Base-by-base conservation (phyloP, 305 asterid species). In the Fraxinus nigra region DNA sequence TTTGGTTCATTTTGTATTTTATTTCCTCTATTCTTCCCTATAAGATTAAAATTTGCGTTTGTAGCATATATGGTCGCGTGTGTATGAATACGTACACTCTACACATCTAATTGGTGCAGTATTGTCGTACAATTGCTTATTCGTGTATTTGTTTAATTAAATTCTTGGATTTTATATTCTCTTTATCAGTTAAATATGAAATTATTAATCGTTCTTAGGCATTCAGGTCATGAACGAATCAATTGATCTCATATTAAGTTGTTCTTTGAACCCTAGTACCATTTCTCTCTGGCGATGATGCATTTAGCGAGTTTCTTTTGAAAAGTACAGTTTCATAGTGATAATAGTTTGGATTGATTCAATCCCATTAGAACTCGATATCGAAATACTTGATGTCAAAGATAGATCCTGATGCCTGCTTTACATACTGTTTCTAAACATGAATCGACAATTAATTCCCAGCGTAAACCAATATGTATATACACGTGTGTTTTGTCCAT, bases 221-320 rank as follows among this genome's bases (percentile, higher is more conserved):
- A 9, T 18, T 20, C 7, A 20, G 70, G 70, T 22, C 70, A 20
- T 7, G 70, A 22, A 61, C 22, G 28, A 22, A 61, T 61, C 70
- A 61, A 59, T 61, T 61, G 70, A 61, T 61, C 11, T 22, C 32
- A 22, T 24, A 22, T 61, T 20, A 61, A 59, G 69, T 59, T 59
- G 69, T 18, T 59, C 30, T 18, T 59, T 59, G 69, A 59, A 59
- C 69, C 69, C 8, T 20, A 18, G 28, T 59, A n/a, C 32, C 70
- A 61, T 22, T 7, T 59, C 32, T 61, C 32, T 61, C 70, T 2
- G 10, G 70, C 11, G 32, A 18, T 61, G 70, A 61, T 61, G 13
- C 32, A 61, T 61, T 61, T 8, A 35, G 61, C 61, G 35, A 46
- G 75, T 83, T 76, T 32, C 51, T 46, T 24, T 35, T 83, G 48